phyloP scores from a whole-genome alignment of 2,329 filamentous ascomycete genomes.

The Sclerotinia glacialis region DNA sequence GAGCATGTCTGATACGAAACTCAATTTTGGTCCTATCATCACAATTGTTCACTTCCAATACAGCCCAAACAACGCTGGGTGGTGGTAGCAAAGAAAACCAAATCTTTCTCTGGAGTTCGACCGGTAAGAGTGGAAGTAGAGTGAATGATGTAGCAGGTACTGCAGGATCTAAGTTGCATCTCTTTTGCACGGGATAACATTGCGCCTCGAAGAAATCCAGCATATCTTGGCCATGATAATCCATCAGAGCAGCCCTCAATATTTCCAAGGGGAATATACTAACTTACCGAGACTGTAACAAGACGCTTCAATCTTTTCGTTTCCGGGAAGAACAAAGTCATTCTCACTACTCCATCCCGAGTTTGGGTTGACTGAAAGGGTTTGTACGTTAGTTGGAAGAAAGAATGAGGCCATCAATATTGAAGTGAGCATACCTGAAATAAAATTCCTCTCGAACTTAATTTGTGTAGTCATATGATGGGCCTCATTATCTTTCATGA shows the following conservation, averaged over 20 bases:
- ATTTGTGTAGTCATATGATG: neutral
- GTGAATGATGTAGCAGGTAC: neutral
- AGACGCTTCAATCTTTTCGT: neutral
- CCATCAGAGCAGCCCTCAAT: neutral
- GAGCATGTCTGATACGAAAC: neutral
- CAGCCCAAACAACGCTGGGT: neutral
- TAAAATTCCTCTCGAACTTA: neutral
- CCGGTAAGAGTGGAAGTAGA: neutral
- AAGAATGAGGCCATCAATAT: too few species aligned
- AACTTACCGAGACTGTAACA: neutral
- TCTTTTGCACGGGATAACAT: neutral
- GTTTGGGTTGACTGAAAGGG: neutral
- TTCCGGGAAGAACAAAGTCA: too few species aligned
- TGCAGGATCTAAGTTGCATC: too few species aligned
- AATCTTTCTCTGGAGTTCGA: neutral
- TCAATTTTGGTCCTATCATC: neutral
- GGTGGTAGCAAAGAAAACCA: neutral
- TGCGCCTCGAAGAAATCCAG: neutral
- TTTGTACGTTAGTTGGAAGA: neutral
- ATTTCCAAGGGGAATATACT: neutral
- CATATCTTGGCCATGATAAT: neutral
- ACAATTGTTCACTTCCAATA: fast-evolving
- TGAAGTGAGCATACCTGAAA: neutral
- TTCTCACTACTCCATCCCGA: neutral
- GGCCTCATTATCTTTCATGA: neutral